These are phyloP conservation scores for Fraxinus cuspidata DNA, from an alignment of 257 asterid species.

Conservation along the genomic window DNA sequence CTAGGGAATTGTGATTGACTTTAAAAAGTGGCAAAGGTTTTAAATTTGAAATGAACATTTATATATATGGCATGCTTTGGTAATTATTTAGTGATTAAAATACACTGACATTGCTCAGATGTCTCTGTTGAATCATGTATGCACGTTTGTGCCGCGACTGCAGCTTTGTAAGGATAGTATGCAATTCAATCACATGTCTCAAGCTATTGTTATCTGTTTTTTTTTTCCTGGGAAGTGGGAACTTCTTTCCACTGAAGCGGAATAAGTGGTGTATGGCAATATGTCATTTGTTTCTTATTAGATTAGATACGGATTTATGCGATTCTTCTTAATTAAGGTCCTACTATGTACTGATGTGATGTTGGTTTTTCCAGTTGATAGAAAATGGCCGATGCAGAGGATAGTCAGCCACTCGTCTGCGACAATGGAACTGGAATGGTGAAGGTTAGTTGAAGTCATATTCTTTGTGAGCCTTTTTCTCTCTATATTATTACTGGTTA, in stretches of 20 bases:
- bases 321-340: no score
- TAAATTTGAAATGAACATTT: neutral
- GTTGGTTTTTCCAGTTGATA: neutral
- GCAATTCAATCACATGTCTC: neutral
- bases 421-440: slow-evolving; percentile 24
- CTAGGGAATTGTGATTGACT: neutral
- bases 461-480: neutral
- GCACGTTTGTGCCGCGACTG: neutral
- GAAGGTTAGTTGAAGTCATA: neutral
- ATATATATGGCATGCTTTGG: neutral
- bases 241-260: neutral
- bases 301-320: no score
- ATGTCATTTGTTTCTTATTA: no score
- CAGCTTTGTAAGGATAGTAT: no score
- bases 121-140: neutral
- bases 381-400: slow-evolving; percentile 18
- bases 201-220: no score
- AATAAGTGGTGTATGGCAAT: neutral
- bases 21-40: neutral
- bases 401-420: slow-evolving; percentile 13
- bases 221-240: no score
- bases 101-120: neutral
- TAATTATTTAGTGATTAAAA: neutral
- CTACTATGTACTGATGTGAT: neutral
- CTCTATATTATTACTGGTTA: neutral